A percentile compares a stretch with the other conserved stretches of the same genome.
Evolutionary conservation across 345 rosid genomes (phyloP).

Genomic region (Clausena lansium): DNA sequence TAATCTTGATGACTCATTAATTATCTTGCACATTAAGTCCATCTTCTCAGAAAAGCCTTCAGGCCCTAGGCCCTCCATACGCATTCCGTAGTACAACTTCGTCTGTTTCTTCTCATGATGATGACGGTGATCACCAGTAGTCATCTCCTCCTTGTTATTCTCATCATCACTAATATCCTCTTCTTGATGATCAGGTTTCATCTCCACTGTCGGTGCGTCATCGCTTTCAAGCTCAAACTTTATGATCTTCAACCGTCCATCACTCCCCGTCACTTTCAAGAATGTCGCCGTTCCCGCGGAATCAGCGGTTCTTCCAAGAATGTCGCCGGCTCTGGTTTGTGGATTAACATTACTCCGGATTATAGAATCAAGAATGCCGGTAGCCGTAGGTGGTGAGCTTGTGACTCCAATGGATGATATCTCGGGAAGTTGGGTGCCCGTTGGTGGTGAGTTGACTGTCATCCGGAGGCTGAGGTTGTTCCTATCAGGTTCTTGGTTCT

Average conservation of each 20-base stretch:
- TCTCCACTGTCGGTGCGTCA: no score
- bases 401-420: background rate
- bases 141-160: no score
- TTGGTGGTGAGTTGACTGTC: background rate
- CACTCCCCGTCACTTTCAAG: conserved; percentile 28
- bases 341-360: no score
- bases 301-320: background rate
- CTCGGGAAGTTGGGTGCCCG: background rate
- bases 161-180: background rate
- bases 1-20: no score
- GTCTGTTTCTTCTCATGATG: no score
- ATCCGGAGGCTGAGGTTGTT: background rate
- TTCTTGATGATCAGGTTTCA: conserved; percentile 16
- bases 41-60: no score
- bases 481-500: background rate
- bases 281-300: background rate
- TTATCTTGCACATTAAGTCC: no score
- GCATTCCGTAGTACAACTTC: no score
- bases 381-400: no score
- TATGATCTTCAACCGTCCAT: conserved; percentile 31
- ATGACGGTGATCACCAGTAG: no score
- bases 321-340: background rate
- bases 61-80: no score
- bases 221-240: background rate
- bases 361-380: background rate